Evolutionary conservation across 1,139 yeast genomes (phyloP).

Genomic region (Spencermartinsiella ligniputridi): DNA sequence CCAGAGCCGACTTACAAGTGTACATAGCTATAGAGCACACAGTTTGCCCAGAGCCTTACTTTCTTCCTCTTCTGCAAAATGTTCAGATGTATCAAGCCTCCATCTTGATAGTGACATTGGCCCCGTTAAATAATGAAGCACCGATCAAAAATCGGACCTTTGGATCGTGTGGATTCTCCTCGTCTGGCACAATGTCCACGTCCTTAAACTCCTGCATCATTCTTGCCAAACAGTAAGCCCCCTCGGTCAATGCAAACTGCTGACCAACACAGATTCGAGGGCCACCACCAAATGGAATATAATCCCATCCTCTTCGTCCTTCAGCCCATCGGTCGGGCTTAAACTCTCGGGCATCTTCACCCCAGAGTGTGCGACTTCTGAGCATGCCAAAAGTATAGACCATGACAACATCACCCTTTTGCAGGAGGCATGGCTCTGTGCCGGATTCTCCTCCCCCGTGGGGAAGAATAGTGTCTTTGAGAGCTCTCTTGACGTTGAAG

Average conservation of each 20-base stretch:
- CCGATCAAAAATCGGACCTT: neutral
- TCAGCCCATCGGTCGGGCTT: conserved; percentile 50
- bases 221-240: conserved; percentile 44
- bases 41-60: no score
- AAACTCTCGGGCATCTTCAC: conserved; percentile 45
- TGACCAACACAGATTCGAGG: conserved; percentile 59
- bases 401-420: conserved; percentile 45
- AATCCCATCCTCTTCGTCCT: conserved; percentile 30
- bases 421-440: conserved; percentile 40
- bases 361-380: conserved; percentile 43
- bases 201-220: conserved; percentile 37
- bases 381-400: conserved; percentile 47
- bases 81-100: no score
- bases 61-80: no score
- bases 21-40: no score
- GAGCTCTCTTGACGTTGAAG: conserved; percentile 44
- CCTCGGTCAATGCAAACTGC: conserved; percentile 56
- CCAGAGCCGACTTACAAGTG: no score
- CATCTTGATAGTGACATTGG: no score
- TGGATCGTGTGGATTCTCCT: neutral
- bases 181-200: conserved; percentile 8
- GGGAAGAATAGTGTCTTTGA: conserved; percentile 46
- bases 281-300: conserved; percentile 49
- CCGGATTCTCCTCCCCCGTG: conserved; percentile 50
- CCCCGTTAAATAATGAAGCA: neutral